phyloP scores from a whole-genome alignment of 805 yeast species.

The Metschnikowia santaceciliae region DNA sequence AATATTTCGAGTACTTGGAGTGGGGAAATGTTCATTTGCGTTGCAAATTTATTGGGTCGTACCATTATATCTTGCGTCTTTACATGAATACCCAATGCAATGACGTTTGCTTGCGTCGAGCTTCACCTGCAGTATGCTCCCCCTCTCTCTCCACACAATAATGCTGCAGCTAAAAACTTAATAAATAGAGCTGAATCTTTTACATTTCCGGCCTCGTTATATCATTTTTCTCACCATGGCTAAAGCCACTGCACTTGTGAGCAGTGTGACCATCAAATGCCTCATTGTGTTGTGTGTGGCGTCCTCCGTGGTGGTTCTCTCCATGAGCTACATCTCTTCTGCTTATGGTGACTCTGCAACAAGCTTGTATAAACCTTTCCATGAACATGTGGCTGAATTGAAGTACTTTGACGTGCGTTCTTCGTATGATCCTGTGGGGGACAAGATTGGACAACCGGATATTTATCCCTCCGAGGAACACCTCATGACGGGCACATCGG shows the following conservation, averaged over 20 bases:
- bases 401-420: not conserved
- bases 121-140: not conserved
- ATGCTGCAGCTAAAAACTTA: not conserved
- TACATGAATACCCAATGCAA: not conserved
- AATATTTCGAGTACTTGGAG: not conserved
- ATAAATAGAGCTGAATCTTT: not conserved
- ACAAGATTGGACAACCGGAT: conserved; percentile 32
- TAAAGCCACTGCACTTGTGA: not conserved
- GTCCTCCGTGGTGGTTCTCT: not conserved
- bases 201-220: not conserved
- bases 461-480: conserved; percentile 39
- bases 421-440: conserved; percentile 17
- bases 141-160: not conserved
- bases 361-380: conserved; percentile 1
- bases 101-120: not conserved
- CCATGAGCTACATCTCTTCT: not conserved
- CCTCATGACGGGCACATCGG: conserved; percentile 40
- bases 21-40: not conserved
- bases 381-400: not conserved
- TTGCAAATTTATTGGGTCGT: not conserved
- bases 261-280: not conserved
- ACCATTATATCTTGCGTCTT: not conserved
- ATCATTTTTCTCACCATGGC: not conserved
- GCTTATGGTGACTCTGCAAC: not conserved
- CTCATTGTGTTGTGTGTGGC: not conserved